Percentiles rank a stretch among this genome's conserved stretches.
These are phyloP conservation scores for Trichodelitschia bisporula DNA, from an alignment of 495 filamentous ascomycete genomes.

Conservation along the genomic window DNA sequence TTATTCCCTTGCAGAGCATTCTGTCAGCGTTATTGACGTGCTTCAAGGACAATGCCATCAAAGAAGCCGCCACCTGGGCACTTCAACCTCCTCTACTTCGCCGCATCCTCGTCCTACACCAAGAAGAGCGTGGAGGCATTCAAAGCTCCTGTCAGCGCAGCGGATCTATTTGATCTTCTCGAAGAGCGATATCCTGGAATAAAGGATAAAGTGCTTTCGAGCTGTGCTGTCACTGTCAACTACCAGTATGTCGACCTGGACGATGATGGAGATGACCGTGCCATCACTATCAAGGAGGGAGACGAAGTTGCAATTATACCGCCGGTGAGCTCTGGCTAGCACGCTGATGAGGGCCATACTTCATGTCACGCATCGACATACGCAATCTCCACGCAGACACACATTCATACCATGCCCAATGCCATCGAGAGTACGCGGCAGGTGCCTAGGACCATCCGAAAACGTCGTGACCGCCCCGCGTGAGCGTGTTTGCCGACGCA, in stretches of 20 bases:
- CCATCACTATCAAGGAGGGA: conserved; percentile 33
- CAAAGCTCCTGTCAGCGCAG: conserved; percentile 43
- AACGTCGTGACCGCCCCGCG: neutral
- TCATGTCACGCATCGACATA: too few relatives aligned
- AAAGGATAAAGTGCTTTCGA: conserved; percentile 38
- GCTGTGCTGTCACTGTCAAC: conserved; percentile 68
- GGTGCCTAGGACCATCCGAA: neutral
- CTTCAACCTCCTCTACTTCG: conserved; percentile 79
- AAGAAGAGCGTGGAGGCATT: conserved; percentile 43
- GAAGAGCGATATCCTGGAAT: conserved; percentile 70
- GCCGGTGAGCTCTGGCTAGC: conserved; percentile 70
- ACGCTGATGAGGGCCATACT: neutral
- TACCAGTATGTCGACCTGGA: conserved; percentile 64
- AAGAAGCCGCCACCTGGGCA: conserved; percentile 26
- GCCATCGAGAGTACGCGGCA: too few relatives aligned
- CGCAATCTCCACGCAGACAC: too few relatives aligned
- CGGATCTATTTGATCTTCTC: conserved; percentile 40
- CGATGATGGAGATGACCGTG: conserved; percentile 10
- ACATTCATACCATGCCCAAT: too few relatives aligned
- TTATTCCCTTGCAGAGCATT: too few relatives aligned
- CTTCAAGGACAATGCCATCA: too few relatives aligned
- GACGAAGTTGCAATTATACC: conserved; percentile 92
- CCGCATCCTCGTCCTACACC: conserved; percentile 50
- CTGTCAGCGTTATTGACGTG: too few relatives aligned
- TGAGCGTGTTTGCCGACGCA: neutral